A percentile compares a stretch with the other conserved stretches of the same genome.
Evolutionary conservation across 805 yeast genomes (phyloP).

Genomic region (Citeromyces matritensis): DNA sequence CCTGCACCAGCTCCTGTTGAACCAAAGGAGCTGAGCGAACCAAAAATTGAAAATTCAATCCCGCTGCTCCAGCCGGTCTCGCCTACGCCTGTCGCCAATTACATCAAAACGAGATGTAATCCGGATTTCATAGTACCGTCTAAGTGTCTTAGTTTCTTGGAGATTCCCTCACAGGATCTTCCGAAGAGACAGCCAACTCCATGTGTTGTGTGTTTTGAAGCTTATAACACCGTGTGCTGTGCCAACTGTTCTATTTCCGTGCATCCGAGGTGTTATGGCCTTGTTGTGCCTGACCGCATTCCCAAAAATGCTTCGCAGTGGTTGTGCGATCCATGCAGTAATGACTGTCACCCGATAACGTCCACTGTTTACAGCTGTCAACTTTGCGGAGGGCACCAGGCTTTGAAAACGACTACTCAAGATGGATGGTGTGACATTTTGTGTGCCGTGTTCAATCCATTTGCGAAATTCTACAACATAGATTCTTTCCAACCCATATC

Average conservation of each 20-base stretch:
- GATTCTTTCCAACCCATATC: constrained; percentile 28
- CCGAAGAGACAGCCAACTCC: constrained; percentile 10
- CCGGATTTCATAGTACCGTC: too few species aligned
- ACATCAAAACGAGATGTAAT: too few species aligned
- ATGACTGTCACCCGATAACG: constrained; percentile 45
- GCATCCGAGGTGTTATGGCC: constrained; percentile 62
- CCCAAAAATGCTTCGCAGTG: constrained; percentile 19
- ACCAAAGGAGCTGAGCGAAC: constrained; percentile 1
- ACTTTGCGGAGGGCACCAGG: constrained; percentile 38
- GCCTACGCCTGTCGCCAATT: too few species aligned
- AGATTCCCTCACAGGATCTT: constrained; percentile 8
- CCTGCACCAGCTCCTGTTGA: constrained; percentile 2
- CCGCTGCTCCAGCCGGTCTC: too few species aligned
- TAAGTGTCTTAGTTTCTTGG: too few species aligned
- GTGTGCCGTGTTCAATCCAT: constrained; percentile 47
- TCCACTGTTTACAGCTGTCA: constrained; percentile 47
- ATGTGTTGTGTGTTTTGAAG: constrained; percentile 44
- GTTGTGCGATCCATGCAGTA: constrained; percentile 72
- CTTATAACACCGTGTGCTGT: constrained; percentile 31
- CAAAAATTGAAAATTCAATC: too few species aligned
- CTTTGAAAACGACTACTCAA: constrained; percentile 45
- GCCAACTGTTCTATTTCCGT: constrained; percentile 52
- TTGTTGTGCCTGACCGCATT: constrained; percentile 7
- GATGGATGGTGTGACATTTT: constrained; percentile 69
- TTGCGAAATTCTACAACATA: constrained; percentile 25